phyloP scores from a whole-genome alignment of 768 basidiomycete genomes.

The Pleurotus eryngii region DNA sequence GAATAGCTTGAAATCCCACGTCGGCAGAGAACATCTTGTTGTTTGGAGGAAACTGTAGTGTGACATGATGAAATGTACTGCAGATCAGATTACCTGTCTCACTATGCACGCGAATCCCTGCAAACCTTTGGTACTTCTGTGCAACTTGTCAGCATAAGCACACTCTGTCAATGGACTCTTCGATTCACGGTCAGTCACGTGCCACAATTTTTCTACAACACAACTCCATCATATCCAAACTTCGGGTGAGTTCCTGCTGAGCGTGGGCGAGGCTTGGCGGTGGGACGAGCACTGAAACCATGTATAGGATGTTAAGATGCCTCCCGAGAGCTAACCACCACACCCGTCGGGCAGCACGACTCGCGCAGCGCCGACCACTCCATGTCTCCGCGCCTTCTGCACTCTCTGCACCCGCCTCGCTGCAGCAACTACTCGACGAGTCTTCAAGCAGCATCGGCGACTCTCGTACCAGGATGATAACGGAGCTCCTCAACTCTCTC shows the following conservation, averaged over 20 bases:
- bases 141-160: too few relatives aligned
- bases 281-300: background rate
- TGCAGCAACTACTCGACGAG: background rate
- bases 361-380: conserved; percentile 1
- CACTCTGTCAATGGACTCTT: too few relatives aligned
- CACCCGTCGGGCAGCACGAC: background rate
- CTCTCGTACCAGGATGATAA: conserved; percentile 13
- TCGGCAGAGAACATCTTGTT: conserved; percentile 47
- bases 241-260: too few relatives aligned
- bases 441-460: background rate
- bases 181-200: background rate
- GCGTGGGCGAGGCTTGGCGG: too few relatives aligned
- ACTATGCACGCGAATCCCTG: too few relatives aligned
- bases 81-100: too few relatives aligned
- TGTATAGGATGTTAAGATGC: conserved; percentile 6
- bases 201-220: background rate
- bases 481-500: conserved; percentile 30
- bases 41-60: conserved; percentile 44
- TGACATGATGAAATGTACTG: too few relatives aligned
- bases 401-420: conserved; percentile 1
- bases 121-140: too few relatives aligned
- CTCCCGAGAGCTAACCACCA: background rate
- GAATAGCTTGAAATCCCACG: conserved; percentile 35
- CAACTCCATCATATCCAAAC: too few relatives aligned
- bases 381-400: conserved; percentile 12